A percentile compares a stretch with the other conserved stretches of the same genome.
phyloP scores from a whole-genome alignment of 2,329 filamentous ascomycete genomes.

The Neoascochyta sp. region DNA sequence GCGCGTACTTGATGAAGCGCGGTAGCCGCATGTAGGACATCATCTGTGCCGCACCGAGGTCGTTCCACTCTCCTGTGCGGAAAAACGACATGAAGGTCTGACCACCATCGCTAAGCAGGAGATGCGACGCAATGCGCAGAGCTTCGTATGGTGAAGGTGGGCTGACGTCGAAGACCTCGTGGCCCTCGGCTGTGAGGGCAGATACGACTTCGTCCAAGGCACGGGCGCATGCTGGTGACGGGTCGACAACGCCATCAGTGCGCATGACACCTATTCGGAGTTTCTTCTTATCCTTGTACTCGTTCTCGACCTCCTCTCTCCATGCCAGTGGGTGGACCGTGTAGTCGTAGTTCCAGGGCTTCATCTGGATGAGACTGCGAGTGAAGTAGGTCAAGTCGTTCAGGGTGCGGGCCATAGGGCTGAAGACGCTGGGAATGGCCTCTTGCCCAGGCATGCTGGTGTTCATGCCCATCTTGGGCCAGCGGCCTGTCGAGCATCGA shows the following conservation, averaged over 20 bases:
- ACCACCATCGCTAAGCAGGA: conserved; percentile 83
- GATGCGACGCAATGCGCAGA: conserved; percentile 70
- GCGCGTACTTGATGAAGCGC: conserved; percentile 72
- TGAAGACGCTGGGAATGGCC: conserved; percentile 83
- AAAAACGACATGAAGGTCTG: conserved; percentile 74
- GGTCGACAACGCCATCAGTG: conserved; percentile 79
- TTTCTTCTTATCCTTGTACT: conserved; percentile 58
- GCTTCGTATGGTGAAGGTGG: conserved; percentile 70
- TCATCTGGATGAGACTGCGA: conserved; percentile 69
- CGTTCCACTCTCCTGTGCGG: conserved; percentile 72
- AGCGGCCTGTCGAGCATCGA: conserved; percentile 81
- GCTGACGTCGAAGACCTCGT: conserved; percentile 65
- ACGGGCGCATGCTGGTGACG: conserved; percentile 76
- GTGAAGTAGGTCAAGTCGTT: conserved; percentile 83
- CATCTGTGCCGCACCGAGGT: conserved; percentile 73
- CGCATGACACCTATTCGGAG: conserved; percentile 73
- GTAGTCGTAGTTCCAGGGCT: conserved; percentile 86
- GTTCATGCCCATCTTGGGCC: conserved; percentile 78
- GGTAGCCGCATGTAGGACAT: conserved; percentile 69
- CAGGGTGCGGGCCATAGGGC: conserved; percentile 84
- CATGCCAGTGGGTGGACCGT: conserved; percentile 81
- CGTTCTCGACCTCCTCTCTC: conserved; percentile 59
- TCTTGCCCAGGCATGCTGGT: conserved; percentile 94
- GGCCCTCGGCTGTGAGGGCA: conserved; percentile 67
- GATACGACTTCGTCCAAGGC: conserved; percentile 68